Evolutionary conservation across 345 rosid species (phyloP), one percentile per base, ranked within the genome.

Genomic region (Boechera retrofracta): DNA sequence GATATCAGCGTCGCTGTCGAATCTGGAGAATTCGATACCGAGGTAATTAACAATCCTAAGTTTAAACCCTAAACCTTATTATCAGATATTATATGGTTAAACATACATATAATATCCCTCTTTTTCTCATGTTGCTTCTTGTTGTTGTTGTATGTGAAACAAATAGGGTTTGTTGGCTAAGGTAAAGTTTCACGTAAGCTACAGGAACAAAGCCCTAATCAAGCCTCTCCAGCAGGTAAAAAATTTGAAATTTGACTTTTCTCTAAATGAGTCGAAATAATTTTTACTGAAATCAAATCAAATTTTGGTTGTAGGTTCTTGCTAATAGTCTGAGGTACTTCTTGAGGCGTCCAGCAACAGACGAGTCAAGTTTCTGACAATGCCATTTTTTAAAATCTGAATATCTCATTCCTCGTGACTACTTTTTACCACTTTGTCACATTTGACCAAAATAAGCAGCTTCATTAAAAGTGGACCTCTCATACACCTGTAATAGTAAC

Each of bases 21-120:
- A 72, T 95, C 99, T 4, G 99, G 98, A 82, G 99, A 95, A 83
- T 92, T 95, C 69, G 97, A 95, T 74, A 95, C 99, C 4, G 99
- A 95, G 98, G 99, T 91, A 55, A 67, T 39, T 16, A 11, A 7
- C 4, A 21, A 16, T 41, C 29, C 39, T 57, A 3, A 18, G 36
- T 65, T 31, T 49, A 16, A 7, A 49, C 11, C 3, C 42, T 4
- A 42, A 1, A 42, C n/a, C 2, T 5, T 4, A 1, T 5, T 33
- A 33, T 33, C 35, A 0, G 35, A 33, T 33, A 38, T 2, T 38
- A 38, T 38, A 9, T 38, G 42, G 8, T 38, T 38, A 38, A 38
- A 47, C 51, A 15, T 15, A 47, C 1, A 45, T n/a, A n/a, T n/a
- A n/a, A 47, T 7, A 38, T 44, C 8, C 12, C 10, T 32, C 3